Conservation (phyloP, 441 rosid genomes). For the Croton setiger region DNA sequence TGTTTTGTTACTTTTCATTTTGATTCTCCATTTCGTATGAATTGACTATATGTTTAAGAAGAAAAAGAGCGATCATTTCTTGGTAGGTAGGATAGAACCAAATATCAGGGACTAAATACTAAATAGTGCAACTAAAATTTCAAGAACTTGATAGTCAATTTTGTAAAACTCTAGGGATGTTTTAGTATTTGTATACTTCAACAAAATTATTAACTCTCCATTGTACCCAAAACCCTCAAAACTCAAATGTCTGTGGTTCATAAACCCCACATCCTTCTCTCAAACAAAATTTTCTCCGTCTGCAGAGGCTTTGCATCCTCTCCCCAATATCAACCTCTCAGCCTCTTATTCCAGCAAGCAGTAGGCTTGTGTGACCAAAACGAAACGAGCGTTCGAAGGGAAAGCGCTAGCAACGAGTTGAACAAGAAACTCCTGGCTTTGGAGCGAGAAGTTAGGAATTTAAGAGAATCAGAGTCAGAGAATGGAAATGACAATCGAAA, state of each 20-base stretch:
- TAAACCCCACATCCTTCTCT: slow-evolving; percentile 21
- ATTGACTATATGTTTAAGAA: no score
- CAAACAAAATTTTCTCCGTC: slow-evolving; percentile 10
- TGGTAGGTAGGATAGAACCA: no score
- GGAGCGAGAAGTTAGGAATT: slow-evolving; percentile 36
- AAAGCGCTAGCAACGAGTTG: slow-evolving; percentile 26
- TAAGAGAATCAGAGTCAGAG: slow-evolving; percentile 27
- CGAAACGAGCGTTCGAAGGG: slow-evolving; percentile 19
- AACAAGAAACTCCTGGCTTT: slow-evolving; percentile 36
- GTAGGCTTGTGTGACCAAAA: slow-evolving; percentile 41
- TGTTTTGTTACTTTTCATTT: no score
- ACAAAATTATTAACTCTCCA: no score
- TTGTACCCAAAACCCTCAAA: slow-evolving; percentile 1
- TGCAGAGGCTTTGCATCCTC: slow-evolving; percentile 21
- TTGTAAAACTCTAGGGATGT: no score
- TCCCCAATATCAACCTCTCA: slow-evolving; percentile 26
- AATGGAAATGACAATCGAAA: slow-evolving; percentile 4
- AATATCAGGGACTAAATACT: no score
- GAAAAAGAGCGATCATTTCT: no score
- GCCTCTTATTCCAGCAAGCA: slow-evolving; percentile 44
- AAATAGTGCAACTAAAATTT: no score
- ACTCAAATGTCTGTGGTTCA: neutral
- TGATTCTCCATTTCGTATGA: no score
- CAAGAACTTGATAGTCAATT: no score
- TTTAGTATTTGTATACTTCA: no score